Conservation (phyloP, 2,329 filamentous ascomycete species). For the Aphanoascus verrucosus region DNA sequence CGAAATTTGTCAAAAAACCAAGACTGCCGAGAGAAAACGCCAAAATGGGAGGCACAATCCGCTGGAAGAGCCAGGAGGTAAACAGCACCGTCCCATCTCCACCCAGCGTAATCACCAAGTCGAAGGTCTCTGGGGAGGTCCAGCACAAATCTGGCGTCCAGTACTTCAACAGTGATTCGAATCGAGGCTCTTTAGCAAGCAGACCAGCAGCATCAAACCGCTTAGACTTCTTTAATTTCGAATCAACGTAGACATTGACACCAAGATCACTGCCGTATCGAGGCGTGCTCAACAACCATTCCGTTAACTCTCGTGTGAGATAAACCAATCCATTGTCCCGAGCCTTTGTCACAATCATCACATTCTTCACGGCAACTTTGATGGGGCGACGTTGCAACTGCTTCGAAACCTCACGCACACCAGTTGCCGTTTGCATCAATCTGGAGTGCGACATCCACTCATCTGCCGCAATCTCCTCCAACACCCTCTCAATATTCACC, state of each 20-base stretch:
- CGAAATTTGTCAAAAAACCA: constrained; percentile 93
- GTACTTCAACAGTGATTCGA: constrained; percentile 76
- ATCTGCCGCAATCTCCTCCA: constrained; percentile 82
- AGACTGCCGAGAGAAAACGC: constrained; percentile 87
- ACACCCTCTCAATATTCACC: constrained; percentile 85
- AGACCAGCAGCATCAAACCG: constrained; percentile 72
- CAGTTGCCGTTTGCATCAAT: constrained; percentile 87
- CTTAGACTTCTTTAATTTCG: constrained; percentile 77
- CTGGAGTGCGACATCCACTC: constrained; percentile 88
- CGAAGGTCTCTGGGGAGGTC: constrained; percentile 86
- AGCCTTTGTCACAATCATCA: constrained; percentile 99
- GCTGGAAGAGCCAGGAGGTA: constrained; percentile 92
- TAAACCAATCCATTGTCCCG: constrained; percentile 87
- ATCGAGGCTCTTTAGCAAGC: constrained; percentile 61
- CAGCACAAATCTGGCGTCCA: constrained; percentile 97
- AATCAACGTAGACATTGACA: constrained; percentile 96
- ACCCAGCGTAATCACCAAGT: constrained; percentile 83
- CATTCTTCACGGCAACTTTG: constrained; percentile 77
- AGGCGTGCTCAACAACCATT: constrained; percentile 80
- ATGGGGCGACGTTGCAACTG: constrained; percentile 87
- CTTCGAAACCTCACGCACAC: constrained; percentile 89
- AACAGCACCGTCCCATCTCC: constrained; percentile 97
- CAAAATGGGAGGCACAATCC: constrained; percentile 83
- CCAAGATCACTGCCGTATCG: constrained; percentile 83
- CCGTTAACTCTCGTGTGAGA: constrained; percentile 73